phyloP scores from a whole-genome alignment of 345 rosid species.

The Lepidium aucheri region DNA sequence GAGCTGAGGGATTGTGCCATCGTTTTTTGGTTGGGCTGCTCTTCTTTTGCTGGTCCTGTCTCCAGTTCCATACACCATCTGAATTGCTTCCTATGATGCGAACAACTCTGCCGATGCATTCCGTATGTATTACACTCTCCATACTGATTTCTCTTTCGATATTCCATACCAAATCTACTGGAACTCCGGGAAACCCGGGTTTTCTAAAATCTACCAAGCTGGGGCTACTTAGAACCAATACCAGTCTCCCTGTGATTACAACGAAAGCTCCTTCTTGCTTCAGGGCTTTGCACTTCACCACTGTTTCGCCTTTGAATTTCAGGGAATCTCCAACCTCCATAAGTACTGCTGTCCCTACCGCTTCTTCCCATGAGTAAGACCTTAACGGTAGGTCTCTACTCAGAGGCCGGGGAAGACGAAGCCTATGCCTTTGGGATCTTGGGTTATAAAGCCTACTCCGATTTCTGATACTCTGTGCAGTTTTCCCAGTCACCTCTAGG shows the following conservation, averaged over 20 bases:
- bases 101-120: conserved; percentile 39
- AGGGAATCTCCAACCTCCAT: conserved; percentile 48
- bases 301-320: conserved; percentile 54
- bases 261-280: conserved; percentile 59
- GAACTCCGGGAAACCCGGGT: conserved; percentile 64
- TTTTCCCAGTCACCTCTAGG: conserved; percentile 89
- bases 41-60: conserved; percentile 40
- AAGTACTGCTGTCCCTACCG: conserved; percentile 69
- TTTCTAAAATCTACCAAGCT: conserved; percentile 53
- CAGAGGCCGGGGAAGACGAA: conserved; percentile 73
- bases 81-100: conserved; percentile 78
- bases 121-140: conserved; percentile 69
- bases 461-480: conserved; percentile 90
- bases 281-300: conserved; percentile 68
- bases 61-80: conserved; percentile 50
- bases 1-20: conserved; percentile 47
- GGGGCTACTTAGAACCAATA: conserved; percentile 54
- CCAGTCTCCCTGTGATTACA: conserved; percentile 52
- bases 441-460: conserved; percentile 55
- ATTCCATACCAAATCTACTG: conserved; percentile 58
- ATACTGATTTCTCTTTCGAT: conserved; percentile 63
- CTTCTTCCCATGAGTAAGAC: conserved; percentile 94
- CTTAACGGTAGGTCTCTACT: conserved; percentile 71
- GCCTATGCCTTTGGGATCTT: conserved; percentile 49
- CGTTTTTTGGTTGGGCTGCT: conserved; percentile 40